Evolutionary conservation across 148 eudicot genomes (phyloP), one percentile per base, ranked within the genome.

Genomic region (Arctostaphylos glauca): DNA sequence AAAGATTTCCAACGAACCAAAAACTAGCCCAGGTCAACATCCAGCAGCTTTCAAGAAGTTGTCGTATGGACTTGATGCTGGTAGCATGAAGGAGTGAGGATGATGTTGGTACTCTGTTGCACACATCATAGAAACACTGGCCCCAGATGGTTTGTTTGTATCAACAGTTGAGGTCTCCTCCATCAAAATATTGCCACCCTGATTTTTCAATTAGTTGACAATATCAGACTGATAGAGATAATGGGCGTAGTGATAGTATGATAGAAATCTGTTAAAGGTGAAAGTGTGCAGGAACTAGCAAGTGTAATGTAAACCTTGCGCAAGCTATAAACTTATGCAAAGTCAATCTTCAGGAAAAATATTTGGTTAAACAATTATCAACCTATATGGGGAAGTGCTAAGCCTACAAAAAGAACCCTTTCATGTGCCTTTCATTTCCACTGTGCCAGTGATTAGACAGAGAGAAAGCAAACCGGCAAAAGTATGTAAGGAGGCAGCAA

Each of bases 21-120:
- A 66, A 41, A 66, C 44, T 25, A 10, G 3, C 52, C 52, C 7
- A n/a, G 56, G 72, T 91, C 85, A 93, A 81, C 90, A 92, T 67
- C 92, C 92, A 47, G 98, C 98, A 60, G 95, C 95, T 84, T 90
- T 93, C 79, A 93, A 86, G 85, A 95, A 95, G 85, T 91, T 88
- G 80, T 93, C 98, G 3, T 87, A 95, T 48, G 98, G 98, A 81
- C 91, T 93, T 80, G 93, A 88, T 48, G 92, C 84, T 3, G 98
- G 98, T 38, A 95, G 85, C 83, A 81, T 89, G 83, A 88, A 91
- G 49, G 86, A 77, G 41, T 89, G 85, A 3, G 95, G 89, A 68
- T 85, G 82, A n/a, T 90, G 83, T 81, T 93, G 88, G 85, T 81
- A 85, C 68, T 93, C 94, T 2, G 89, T 15, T 55, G 85, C 90